phyloP scores from a whole-genome alignment of 495 filamentous ascomycete species.

The Haplographium delicatum region DNA sequence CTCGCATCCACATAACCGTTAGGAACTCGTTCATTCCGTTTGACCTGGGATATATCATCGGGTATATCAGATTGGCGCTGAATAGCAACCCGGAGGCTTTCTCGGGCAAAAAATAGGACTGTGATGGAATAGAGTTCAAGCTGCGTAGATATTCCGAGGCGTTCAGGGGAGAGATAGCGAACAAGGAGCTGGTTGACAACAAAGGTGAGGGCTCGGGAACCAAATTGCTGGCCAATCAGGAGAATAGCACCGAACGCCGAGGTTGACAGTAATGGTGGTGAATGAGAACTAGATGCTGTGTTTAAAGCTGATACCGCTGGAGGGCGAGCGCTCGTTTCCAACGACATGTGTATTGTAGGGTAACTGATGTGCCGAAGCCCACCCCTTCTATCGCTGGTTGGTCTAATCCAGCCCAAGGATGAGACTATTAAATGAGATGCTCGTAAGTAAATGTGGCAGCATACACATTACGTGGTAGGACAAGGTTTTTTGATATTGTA shows the following conservation, averaged over 20 bases:
- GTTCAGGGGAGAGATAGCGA: conserved; percentile 74
- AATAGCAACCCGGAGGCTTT: conserved; percentile 78
- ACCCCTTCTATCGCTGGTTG: too few relatives aligned
- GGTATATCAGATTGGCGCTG: conserved; percentile 60
- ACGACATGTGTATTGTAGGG: too few relatives aligned
- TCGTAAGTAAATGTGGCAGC: too few relatives aligned
- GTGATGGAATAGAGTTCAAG: conserved; percentile 86
- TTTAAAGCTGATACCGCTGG: neutral
- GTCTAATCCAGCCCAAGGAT: too few relatives aligned
- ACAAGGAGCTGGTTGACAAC: conserved; percentile 83
- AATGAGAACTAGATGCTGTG: too few relatives aligned
- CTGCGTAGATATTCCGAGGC: conserved; percentile 80
- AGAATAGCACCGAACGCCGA: conserved; percentile 71
- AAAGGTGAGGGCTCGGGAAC: conserved; percentile 83
- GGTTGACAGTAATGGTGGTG: conserved; percentile 19
- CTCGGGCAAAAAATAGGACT: conserved; percentile 85
- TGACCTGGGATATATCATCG: conserved; percentile 23
- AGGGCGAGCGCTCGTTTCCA: too few relatives aligned
- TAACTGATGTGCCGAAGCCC: too few relatives aligned
- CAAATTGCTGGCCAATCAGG: conserved; percentile 79
- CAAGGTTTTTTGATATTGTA: too few relatives aligned
- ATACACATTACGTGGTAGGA: too few relatives aligned
- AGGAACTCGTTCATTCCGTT: conserved; percentile 9
- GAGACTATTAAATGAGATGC: too few relatives aligned
- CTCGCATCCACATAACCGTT: conserved; percentile 20